Evolutionary conservation across 345 rosid genomes (phyloP), one percentile per base, ranked within the genome.

Genomic region (Noccaea bulbosa): DNA sequence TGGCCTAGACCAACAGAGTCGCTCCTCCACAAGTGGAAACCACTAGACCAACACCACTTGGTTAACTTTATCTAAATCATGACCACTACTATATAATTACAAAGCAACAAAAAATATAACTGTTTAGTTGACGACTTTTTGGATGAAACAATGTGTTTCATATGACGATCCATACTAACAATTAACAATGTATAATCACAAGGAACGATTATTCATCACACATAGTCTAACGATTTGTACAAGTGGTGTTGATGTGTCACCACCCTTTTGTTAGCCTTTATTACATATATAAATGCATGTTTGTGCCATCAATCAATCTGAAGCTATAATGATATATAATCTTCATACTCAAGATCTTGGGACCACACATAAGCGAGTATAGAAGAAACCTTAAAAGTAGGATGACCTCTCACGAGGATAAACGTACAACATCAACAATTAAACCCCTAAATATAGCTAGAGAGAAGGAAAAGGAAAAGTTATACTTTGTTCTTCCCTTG

Each of bases 381-480:
- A 17, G 52, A 38, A 55, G 52, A 38, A 55, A 57, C 61, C 77
- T 73, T 30, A 66, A 74, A 66, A 39, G 72, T 44, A 75, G 78
- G 74, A 68, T 43, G 58, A 38, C 74, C 74, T 60, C 73, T 11
- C 24, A 10, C 3, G 45, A 67, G 52, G 27, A 60, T 38, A 61
- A 8, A 35, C n/a, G n/a, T n/a, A n/a, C 32, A 54, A 22, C 52
- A 72, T 45, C 17, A 54, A 43, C 17, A 54, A 45, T 33, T 6
- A 53, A 43, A 52, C 6, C 57, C 38, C 60, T 32, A 73, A 73
- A 66, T 10, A 57, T 73, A 66, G 30, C 30, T 27, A 27, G 77
- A 65, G 62, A 45, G 17, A 11, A 33, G 5, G n/a, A 40, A 40
- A 17, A 55, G 56, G 43, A 48, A 48, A 8, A 12, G 46, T 39